Evolutionary conservation across 805 yeast species (phyloP).

Genomic region (Kockiozyma suomiensis): DNA sequence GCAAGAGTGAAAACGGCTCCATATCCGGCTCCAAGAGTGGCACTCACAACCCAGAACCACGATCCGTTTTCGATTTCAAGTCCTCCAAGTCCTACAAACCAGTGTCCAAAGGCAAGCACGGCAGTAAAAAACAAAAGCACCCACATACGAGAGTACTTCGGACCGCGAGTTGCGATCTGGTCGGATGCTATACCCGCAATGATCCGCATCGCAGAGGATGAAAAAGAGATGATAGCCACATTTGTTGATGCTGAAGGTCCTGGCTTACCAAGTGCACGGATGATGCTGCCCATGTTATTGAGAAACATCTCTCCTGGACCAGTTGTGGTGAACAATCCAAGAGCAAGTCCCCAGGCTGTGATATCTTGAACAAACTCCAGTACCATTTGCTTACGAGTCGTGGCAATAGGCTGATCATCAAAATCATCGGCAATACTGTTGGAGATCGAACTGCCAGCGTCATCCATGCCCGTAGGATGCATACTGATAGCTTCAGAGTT

Average conservation of each 20-base stretch:
- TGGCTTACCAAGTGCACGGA: constrained; percentile 47
- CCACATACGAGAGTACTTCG: constrained; percentile 39
- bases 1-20: constrained; percentile 85
- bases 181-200: constrained; percentile 71
- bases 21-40: constrained; percentile 67
- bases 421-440: background rate
- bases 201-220: constrained; percentile 73
- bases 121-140: constrained; percentile 44
- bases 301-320: constrained; percentile 88
- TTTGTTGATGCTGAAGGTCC: constrained; percentile 40
- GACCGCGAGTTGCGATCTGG: constrained; percentile 46
- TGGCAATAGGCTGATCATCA: background rate
- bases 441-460: background rate
- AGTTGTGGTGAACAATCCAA: constrained; percentile 63
- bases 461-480: background rate
- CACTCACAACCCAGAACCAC: constrained; percentile 45
- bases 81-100: constrained; percentile 32
- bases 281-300: constrained; percentile 77
- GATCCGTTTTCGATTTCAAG: constrained; percentile 26
- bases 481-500: background rate
- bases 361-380: constrained; percentile 51
- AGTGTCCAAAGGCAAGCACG: constrained; percentile 37
- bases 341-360: constrained; percentile 64
- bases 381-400: constrained; percentile 39
- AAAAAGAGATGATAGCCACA: constrained; percentile 62